These are phyloP conservation scores for Pichia cabralensis DNA, from an alignment of 805 yeast species.

Conservation along the genomic window DNA sequence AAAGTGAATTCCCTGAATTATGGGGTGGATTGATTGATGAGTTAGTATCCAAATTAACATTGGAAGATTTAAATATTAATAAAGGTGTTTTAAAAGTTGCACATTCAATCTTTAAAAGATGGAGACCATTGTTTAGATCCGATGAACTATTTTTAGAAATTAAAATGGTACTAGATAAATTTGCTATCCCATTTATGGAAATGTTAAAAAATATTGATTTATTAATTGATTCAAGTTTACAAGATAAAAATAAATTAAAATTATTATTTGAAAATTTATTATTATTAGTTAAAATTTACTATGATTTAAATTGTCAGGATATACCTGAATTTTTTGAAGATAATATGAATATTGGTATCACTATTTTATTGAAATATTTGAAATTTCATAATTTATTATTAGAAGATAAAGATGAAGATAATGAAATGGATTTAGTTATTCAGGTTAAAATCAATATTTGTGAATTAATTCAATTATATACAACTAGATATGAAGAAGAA, in stretches of 20 bases:
- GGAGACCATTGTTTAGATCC: slow-evolving; percentile 91
- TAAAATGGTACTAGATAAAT: slow-evolving; percentile 74
- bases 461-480: slow-evolving; percentile 76
- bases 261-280: slow-evolving; percentile 62
- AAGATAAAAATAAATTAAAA: slow-evolving; percentile 40
- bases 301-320: slow-evolving; percentile 94
- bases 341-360: slow-evolving; percentile 67
- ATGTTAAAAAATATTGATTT: slow-evolving; percentile 59
- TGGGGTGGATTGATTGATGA: slow-evolving; percentile 78
- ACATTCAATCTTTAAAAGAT: slow-evolving; percentile 89
- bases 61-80: slow-evolving; percentile 60
- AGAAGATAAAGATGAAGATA: slow-evolving; percentile 52
- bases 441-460: slow-evolving; percentile 73
- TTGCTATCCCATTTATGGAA: slow-evolving; percentile 69
- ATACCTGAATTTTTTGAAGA: slow-evolving; percentile 98
- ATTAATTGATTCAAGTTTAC: slow-evolving; percentile 38
- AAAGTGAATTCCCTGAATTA: slow-evolving; percentile 85
- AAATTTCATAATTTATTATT: slow-evolving; percentile 46
- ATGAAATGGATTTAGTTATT: slow-evolving; percentile 58
- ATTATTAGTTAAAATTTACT: slow-evolving; percentile 70
- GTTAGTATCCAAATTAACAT: slow-evolving; percentile 54
- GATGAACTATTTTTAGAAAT: slow-evolving; percentile 86
- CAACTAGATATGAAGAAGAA: slow-evolving; percentile 86
- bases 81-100: slow-evolving; percentile 86
- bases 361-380: slow-evolving; percentile 71